phyloP scores from a whole-genome alignment of 768 basidiomycete genomes.

The Candolleomyces aberdarensis region DNA sequence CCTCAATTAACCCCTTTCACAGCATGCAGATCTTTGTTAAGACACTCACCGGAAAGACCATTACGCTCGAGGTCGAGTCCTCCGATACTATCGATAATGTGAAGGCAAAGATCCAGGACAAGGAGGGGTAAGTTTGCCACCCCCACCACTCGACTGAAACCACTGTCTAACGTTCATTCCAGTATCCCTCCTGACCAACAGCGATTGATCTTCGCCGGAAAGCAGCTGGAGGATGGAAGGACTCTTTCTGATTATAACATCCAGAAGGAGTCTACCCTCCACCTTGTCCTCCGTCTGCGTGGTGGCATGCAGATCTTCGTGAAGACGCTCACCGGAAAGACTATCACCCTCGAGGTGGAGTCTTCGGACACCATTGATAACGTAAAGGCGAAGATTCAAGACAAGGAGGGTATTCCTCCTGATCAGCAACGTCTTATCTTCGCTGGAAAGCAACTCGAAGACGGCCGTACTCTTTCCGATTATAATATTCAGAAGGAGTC shows the following conservation, averaged over 20 bases:
- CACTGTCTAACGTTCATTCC: constrained; percentile 5
- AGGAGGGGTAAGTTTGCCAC: constrained; percentile 60
- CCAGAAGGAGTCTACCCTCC: constrained; percentile 94
- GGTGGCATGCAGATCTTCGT: constrained; percentile 89
- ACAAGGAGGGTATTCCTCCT: constrained; percentile 85
- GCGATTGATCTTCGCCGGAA: constrained; percentile 77
- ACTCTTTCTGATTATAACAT: constrained; percentile 89
- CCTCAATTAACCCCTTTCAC: constrained; percentile 11
- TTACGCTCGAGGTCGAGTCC: constrained; percentile 71
- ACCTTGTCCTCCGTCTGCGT: constrained; percentile 85
- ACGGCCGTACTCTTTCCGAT: constrained; percentile 88
- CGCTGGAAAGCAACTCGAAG: constrained; percentile 90
- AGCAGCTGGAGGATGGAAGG: constrained; percentile 82
- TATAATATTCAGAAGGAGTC: constrained; percentile 93
- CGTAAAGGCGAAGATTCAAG: constrained; percentile 83
- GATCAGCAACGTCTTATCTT: constrained; percentile 92
- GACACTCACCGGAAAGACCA: constrained; percentile 71
- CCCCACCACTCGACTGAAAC: neutral
- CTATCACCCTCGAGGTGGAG: constrained; percentile 86
- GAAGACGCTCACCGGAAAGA: constrained; percentile 85
- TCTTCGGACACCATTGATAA: constrained; percentile 76
- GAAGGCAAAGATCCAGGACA: constrained; percentile 85
- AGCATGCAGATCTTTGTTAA: constrained; percentile 52
- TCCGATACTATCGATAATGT: constrained; percentile 71
- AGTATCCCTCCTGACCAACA: constrained; percentile 79